Evolutionary conservation across 805 yeast species (phyloP).

Genomic region (Komagataella ulmi): DNA sequence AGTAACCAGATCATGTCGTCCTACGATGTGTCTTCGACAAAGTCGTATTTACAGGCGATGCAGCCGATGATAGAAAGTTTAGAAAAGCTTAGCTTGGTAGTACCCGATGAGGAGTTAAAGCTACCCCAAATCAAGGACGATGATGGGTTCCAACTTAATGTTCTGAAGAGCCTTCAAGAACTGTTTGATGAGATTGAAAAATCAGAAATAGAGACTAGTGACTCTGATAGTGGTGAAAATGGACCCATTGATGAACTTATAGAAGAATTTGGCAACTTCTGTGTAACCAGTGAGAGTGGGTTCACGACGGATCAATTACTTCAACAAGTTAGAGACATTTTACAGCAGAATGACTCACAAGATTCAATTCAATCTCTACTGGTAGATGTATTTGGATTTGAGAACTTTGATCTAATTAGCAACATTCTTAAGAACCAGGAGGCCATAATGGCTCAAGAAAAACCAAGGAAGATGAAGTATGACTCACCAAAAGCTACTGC

Average conservation of each 20-base stretch:
- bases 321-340: conserved; percentile 10
- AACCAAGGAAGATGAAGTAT: neutral
- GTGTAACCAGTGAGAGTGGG: conserved; percentile 19
- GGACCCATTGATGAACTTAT: conserved; percentile 12
- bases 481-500: conserved; percentile 23
- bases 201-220: conserved; percentile 7
- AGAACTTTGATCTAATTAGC: conserved; percentile 69
- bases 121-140: conserved; percentile 1
- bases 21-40: conserved; percentile 49
- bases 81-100: conserved; percentile 11
- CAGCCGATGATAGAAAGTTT: conserved; percentile 46
- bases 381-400: conserved; percentile 76
- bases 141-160: conserved; percentile 1
- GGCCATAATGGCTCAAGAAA: conserved; percentile 9
- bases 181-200: conserved; percentile 18
- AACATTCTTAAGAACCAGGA: conserved; percentile 36
- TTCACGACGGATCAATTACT: conserved; percentile 16
- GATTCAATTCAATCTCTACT: conserved; percentile 58
- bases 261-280: conserved; percentile 20
- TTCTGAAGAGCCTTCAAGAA: conserved; percentile 12
- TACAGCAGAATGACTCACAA: conserved; percentile 15
- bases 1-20: conserved; percentile 24
- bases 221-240: conserved; percentile 3
- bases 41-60: conserved; percentile 73
- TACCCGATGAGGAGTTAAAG: conserved; percentile 11